phyloP scores from a whole-genome alignment of 2,329 filamentous ascomycete species.

The Verticillium nubilum region DNA sequence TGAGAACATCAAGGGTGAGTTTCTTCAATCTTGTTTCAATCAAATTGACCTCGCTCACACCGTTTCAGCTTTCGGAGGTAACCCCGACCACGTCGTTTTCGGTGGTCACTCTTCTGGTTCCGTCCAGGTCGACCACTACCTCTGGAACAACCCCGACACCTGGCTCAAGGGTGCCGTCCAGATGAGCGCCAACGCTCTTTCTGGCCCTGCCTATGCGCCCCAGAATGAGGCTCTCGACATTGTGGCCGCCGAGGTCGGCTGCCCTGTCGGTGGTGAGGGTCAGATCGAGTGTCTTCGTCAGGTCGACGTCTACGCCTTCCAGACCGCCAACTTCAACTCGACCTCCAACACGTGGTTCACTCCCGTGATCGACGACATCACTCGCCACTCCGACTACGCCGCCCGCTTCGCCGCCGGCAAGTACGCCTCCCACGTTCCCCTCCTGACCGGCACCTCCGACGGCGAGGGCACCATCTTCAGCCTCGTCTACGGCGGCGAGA shows the following conservation, averaged over 20 bases:
- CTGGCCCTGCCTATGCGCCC: conserved; percentile 31
- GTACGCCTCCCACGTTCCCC: conserved; percentile 27
- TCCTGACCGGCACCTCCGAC: conserved; percentile 27
- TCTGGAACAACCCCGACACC: conserved; percentile 32
- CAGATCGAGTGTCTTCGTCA: conserved; percentile 32
- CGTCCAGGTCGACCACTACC: conserved; percentile 33
- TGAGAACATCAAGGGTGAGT: conserved; percentile 25
- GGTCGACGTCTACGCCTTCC: conserved; percentile 20
- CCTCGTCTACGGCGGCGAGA: conserved; percentile 25
- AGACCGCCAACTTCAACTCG: conserved; percentile 25
- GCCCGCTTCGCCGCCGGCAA: conserved; percentile 16
- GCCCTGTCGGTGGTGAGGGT: conserved; percentile 18
- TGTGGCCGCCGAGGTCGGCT: conserved; percentile 30
- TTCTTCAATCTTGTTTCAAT: background rate
- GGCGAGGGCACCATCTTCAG: conserved; percentile 31
- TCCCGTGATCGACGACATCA: conserved; percentile 27
- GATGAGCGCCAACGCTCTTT: conserved; percentile 36
- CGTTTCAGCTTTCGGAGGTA: conserved; percentile 31
- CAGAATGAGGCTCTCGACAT: conserved; percentile 27
- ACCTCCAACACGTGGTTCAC: conserved; percentile 36
- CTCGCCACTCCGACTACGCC: conserved; percentile 25
- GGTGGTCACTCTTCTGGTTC: conserved; percentile 33
- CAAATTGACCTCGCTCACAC: background rate
- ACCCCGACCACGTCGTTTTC: conserved; percentile 38
- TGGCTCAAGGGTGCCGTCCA: conserved; percentile 30